phyloP scores from a whole-genome alignment of 2,329 filamentous ascomycete genomes.

The Aspergillus clavatus region DNA sequence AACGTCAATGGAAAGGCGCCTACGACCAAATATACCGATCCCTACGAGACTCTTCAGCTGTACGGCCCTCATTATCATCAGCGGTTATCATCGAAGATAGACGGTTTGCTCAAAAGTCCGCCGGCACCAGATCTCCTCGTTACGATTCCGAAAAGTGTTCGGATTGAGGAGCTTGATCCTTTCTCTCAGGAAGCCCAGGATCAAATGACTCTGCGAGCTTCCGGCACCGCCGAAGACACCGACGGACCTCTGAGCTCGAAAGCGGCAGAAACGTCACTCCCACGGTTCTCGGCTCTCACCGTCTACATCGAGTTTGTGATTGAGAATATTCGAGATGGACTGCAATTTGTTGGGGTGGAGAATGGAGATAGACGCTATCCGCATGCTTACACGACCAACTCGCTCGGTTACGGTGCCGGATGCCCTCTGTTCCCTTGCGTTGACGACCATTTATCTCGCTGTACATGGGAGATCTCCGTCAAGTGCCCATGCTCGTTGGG shows the following conservation, averaged over 20 bases:
- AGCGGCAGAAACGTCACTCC: constrained; percentile 35
- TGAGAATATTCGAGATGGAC: constrained; percentile 71
- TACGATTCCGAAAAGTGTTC: constrained; percentile 55
- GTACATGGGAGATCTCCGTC: constrained; percentile 83
- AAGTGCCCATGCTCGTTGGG: constrained; percentile 81
- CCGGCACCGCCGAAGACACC: constrained; percentile 33
- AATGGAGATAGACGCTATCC: constrained; percentile 77
- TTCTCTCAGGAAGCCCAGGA: constrained; percentile 47
- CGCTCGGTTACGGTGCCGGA: constrained; percentile 69
- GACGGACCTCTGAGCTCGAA: constrained; percentile 34
- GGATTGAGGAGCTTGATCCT: constrained; percentile 57
- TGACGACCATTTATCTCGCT: constrained; percentile 75
- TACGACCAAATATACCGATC: constrained; percentile 37
- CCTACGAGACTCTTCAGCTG: constrained; percentile 46
- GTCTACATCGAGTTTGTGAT: constrained; percentile 73
- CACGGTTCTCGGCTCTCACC: constrained; percentile 55
- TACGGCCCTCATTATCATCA: constrained; percentile 69
- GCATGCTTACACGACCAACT: constrained; percentile 84
- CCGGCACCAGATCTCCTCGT: constrained; percentile 57
- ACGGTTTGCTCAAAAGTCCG: constrained; percentile 51
- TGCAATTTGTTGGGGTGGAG: constrained; percentile 86
- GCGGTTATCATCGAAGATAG: constrained; percentile 64
- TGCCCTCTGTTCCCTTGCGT: constrained; percentile 91
- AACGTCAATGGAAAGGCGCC: constrained; percentile 43
- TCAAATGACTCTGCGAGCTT: constrained; percentile 40